Evolutionary conservation across 306 rosid species (phyloP).

Genomic region (Quercus rubra): DNA sequence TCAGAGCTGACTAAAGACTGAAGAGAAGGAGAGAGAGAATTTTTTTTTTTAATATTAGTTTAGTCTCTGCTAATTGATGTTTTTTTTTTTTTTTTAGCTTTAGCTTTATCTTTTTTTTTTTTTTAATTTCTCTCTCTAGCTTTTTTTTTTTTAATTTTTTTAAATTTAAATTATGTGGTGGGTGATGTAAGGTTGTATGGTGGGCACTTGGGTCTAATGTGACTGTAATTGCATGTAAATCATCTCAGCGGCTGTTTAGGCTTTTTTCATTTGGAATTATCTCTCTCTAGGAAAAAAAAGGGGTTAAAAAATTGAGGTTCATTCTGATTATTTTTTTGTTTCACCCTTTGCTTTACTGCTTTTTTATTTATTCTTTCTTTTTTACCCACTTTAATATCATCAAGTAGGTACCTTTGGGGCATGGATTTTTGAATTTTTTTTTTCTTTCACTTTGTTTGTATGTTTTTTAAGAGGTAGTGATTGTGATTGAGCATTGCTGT

Average conservation of each 20-base stretch:
- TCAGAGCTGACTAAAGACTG: background rate
- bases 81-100: background rate
- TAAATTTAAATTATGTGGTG: conserved; percentile 4
- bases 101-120: conserved; percentile 10
- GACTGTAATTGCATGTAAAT: conserved; percentile 42
- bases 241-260: conserved; percentile 29
- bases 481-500: background rate
- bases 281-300: background rate
- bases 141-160: background rate
- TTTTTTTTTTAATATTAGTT: background rate
- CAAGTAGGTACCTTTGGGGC: background rate
- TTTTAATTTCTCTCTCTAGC: background rate
- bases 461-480: too few species aligned
- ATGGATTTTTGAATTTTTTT: background rate
- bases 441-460: background rate
- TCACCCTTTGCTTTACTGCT: background rate
- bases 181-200: conserved; percentile 2
- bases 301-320: background rate
- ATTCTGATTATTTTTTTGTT: conserved; percentile 1
- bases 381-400: background rate
- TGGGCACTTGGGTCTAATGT: conserved; percentile 2
- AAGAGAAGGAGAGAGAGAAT: conserved; percentile 7
- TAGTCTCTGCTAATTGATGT: conserved; percentile 1
- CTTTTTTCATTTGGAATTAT: conserved; percentile 7
- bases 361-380: background rate